phyloP scores from a whole-genome alignment of 2,329 filamentous ascomycete species.

The Cordyceps militaris region DNA sequence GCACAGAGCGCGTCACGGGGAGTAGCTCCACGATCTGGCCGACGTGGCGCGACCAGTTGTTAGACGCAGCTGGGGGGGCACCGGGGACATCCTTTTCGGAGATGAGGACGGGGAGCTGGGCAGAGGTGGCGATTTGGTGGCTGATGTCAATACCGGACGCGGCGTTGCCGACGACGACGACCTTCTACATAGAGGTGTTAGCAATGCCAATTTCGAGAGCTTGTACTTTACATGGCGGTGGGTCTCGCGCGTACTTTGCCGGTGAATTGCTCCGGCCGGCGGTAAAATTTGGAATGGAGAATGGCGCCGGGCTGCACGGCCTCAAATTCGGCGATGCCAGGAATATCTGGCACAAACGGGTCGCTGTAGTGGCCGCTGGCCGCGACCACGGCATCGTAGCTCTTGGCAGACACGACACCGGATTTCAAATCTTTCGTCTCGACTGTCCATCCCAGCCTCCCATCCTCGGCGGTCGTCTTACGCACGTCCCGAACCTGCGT shows the following conservation, averaged over 20 bases:
- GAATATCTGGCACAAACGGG: conserved; percentile 50
- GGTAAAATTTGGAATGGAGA: conserved; percentile 62
- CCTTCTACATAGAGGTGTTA: conserved; percentile 37
- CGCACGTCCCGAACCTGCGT: conserved; percentile 50
- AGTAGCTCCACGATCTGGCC: conserved; percentile 42
- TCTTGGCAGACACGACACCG: conserved; percentile 16
- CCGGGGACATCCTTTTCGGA: conserved; percentile 37
- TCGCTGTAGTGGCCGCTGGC: conserved; percentile 58
- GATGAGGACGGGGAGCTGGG: conserved; percentile 47
- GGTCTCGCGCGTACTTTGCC: conserved; percentile 22
- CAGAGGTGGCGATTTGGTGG: conserved; percentile 51
- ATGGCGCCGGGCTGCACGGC: conserved; percentile 41
- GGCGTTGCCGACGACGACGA: conserved; percentile 61
- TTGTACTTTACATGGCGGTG: background rate
- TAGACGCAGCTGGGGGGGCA: conserved; percentile 21
- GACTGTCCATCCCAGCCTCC: conserved; percentile 42
- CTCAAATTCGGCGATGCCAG: conserved; percentile 48
- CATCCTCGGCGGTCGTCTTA: conserved; percentile 18
- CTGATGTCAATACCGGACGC: conserved; percentile 67
- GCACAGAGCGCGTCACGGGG: conserved; percentile 41
- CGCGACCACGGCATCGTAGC: conserved; percentile 57
- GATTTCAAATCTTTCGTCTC: conserved; percentile 24
- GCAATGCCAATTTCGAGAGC: background rate
- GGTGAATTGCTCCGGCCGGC: conserved; percentile 32
- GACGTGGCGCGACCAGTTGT: conserved; percentile 27